A percentile compares a stretch with the other conserved stretches of the same genome.
Conservation (phyloP, 352 stramenopile genomes). For the Pythium phragmitis region DNA sequence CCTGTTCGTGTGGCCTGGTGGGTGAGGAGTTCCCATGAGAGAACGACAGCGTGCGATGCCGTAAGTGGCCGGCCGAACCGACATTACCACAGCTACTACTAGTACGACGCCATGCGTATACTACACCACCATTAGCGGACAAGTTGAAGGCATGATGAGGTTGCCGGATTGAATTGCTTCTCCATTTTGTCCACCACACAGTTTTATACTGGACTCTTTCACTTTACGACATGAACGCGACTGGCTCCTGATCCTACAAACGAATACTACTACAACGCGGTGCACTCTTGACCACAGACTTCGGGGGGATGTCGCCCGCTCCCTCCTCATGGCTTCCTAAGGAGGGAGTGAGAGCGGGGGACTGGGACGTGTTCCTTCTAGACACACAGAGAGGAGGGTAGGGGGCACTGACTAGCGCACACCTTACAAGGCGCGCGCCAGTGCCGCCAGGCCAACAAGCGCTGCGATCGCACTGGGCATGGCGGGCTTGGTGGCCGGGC, state of each 20-base stretch:
- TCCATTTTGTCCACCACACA: not conserved
- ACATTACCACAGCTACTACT: no score
- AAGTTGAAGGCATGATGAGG: no score
- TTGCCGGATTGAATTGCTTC: not conserved
- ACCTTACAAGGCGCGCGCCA: constrained; percentile 22
- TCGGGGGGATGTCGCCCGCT: no score
- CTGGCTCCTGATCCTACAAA: not conserved
- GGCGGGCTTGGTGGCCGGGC: constrained; percentile 19
- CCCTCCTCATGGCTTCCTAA: no score
- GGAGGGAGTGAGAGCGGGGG: no score
- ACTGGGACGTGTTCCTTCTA: constrained; percentile 1
- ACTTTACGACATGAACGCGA: not conserved
- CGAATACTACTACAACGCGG: not conserved
- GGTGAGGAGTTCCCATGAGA: no score
- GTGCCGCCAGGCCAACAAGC: constrained; percentile 11
- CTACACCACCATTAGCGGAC: no score
- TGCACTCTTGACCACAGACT: not conserved
- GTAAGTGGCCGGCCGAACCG: no score
- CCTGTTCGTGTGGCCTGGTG: no score
- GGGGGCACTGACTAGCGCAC: not conserved
- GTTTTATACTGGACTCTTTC: not conserved
- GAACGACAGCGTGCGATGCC: no score
- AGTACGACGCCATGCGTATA: no score
- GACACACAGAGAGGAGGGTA: not conserved
- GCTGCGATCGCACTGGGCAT: constrained; percentile 20